These are phyloP conservation scores for Ophiocordyceps robertsii DNA, from an alignment of 2,329 filamentous ascomycete genomes.

Conservation along the genomic window DNA sequence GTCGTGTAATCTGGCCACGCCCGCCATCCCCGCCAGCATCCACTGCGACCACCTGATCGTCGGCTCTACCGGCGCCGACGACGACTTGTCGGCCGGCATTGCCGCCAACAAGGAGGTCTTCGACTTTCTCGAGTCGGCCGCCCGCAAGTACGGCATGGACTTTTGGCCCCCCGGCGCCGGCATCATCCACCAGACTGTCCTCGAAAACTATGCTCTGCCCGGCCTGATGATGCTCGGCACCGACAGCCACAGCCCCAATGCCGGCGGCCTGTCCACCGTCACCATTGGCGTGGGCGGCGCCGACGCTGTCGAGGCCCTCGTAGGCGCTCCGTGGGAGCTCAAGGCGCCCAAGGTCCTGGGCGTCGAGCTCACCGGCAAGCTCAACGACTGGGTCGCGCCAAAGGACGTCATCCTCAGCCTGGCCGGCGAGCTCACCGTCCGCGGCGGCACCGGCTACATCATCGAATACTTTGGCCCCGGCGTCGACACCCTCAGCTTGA, in stretches of 20 bases:
- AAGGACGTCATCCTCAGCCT: conserved; percentile 92
- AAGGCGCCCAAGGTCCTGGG: conserved; percentile 87
- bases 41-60: conserved; percentile 99
- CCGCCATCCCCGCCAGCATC: conserved; percentile 90
- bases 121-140: conserved; percentile 88
- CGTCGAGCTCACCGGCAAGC: conserved; percentile 68
- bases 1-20: conserved; percentile 80
- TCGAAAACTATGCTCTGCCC: conserved; percentile 96
- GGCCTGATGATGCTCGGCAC: conserved; percentile 98
- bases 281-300: conserved; percentile 96
- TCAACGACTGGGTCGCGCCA: conserved; percentile 83
- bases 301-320: conserved; percentile 91
- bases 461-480: conserved; percentile 91
- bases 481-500: conserved; percentile 77
- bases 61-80: conserved; percentile 76
- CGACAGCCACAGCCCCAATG: conserved; percentile 94
- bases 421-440: conserved; percentile 79
- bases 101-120: conserved; percentile 93
- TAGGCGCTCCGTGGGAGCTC: conserved; percentile 93
- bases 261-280: conserved; percentile 84
- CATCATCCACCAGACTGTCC: conserved; percentile 93
- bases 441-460: conserved; percentile 86
- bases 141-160: conserved; percentile 83
- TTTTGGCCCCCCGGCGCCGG: conserved; percentile 92
- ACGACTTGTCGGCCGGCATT: conserved; percentile 75